Evolutionary conservation across 2,329 filamentous ascomycete species (phyloP).

Genomic region (Colletotrichum karsti): DNA sequence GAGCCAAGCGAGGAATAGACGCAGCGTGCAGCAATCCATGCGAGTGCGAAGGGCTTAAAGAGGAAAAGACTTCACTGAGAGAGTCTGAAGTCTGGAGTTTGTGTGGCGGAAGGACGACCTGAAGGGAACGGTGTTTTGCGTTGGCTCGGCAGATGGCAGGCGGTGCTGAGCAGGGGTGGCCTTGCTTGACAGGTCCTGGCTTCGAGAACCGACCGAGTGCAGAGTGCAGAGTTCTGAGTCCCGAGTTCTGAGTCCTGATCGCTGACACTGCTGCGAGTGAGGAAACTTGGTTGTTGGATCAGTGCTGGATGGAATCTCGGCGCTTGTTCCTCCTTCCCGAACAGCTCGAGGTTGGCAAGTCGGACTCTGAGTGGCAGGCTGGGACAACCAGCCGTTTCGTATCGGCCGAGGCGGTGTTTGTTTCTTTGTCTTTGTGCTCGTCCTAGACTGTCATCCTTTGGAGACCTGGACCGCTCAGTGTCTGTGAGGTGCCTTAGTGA

Average conservation of each 20-base stretch:
- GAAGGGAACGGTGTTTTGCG: conserved; percentile 26
- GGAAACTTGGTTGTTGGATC: background rate
- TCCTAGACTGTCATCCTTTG: background rate
- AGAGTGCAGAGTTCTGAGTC: background rate
- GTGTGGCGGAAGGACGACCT: conserved; percentile 11
- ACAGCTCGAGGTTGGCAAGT: background rate
- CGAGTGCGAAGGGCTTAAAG: conserved; percentile 21
- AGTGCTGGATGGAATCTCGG: background rate
- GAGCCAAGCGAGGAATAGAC: background rate
- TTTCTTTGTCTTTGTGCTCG: conserved; percentile 22
- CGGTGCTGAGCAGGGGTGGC: conserved; percentile 7
- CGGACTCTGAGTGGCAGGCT: background rate
- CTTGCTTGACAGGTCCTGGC: background rate
- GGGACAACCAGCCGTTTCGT: conserved; percentile 24
- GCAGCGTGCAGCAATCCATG: conserved; percentile 15
- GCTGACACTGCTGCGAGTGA: no score
- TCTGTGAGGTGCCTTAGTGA: conserved; percentile 24
- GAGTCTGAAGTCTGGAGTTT: conserved; percentile 24
- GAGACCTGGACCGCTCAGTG: conserved; percentile 3
- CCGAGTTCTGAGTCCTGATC: background rate
- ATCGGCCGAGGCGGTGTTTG: conserved; percentile 25
- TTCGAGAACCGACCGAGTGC: background rate
- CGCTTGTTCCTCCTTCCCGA: conserved; percentile 13
- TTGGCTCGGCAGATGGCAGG: conserved; percentile 25
- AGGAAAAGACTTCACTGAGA: conserved; percentile 12